Percentiles rank a stretch among this genome's conserved stretches.
These are phyloP conservation scores for Suhomyces atakaporum DNA, from an alignment of 1,139 yeast species.

Conservation along the genomic window DNA sequence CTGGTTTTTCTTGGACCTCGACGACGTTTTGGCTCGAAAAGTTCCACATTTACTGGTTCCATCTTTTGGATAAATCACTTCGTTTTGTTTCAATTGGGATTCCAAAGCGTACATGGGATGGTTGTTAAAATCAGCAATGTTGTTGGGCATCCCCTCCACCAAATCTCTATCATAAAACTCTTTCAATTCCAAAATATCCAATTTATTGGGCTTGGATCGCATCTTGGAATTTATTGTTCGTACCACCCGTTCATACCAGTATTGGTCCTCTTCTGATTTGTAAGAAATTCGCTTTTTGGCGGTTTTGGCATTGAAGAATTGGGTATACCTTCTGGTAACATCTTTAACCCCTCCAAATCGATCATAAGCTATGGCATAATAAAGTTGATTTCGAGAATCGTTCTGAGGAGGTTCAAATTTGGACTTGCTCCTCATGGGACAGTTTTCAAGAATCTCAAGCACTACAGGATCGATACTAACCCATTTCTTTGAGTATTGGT, in stretches of 20 bases:
- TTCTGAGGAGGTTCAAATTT: slow-evolving; percentile 75
- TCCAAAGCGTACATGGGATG: slow-evolving; percentile 90
- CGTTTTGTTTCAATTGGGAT: slow-evolving; percentile 68
- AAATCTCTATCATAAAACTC: slow-evolving; percentile 69
- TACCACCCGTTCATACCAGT: slow-evolving; percentile 62
- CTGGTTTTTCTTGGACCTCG: slow-evolving; percentile 19
- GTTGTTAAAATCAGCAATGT: slow-evolving; percentile 75
- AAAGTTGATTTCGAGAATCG: slow-evolving; percentile 59
- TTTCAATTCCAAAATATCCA: slow-evolving; percentile 69
- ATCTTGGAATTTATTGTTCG: slow-evolving; percentile 29
- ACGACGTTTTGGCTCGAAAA: slow-evolving; percentile 41
- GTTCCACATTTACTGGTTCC: slow-evolving; percentile 65
- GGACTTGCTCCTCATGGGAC: slow-evolving; percentile 60
- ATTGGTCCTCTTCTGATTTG: slow-evolving; percentile 53
- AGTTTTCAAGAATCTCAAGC: slow-evolving; percentile 59
- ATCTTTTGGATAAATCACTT: slow-evolving; percentile 68
- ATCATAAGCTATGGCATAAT: slow-evolving; percentile 80
- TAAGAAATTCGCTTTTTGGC: slow-evolving; percentile 68
- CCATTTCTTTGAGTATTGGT: slow-evolving; percentile 70
- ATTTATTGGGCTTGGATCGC: slow-evolving; percentile 38
- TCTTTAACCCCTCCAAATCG: slow-evolving; percentile 67
- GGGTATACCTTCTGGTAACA: slow-evolving; percentile 81
- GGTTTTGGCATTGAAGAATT: slow-evolving; percentile 69
- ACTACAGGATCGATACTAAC: slow-evolving; percentile 82
- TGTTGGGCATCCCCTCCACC: slow-evolving; percentile 86